Percentiles rank a stretch among this genome's conserved stretches.
phyloP scores from a whole-genome alignment of 768 basidiomycete species.

The Russula earlei region DNA sequence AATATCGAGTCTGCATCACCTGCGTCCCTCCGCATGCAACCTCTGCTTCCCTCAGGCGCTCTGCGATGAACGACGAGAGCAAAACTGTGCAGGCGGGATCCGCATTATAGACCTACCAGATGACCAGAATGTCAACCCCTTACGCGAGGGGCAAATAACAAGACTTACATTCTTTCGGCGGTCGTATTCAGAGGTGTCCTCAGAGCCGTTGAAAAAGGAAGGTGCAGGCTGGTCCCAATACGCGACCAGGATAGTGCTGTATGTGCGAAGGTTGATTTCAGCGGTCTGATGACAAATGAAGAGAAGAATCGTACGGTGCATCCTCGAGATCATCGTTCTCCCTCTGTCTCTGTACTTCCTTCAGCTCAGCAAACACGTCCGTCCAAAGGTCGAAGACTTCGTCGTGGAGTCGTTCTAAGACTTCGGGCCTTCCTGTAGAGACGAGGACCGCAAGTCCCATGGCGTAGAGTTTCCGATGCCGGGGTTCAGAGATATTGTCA shows the following conservation, averaged over 20 bases:
- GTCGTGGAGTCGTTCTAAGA: constrained; percentile 57
- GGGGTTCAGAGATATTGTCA: constrained; percentile 83
- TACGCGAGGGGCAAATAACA: background rate
- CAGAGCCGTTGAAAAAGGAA: constrained; percentile 51
- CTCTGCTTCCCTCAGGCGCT: constrained; percentile 56
- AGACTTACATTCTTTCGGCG: constrained; percentile 59
- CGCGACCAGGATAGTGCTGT: constrained; percentile 35
- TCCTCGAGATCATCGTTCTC: constrained; percentile 17
- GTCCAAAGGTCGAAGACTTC: constrained; percentile 85
- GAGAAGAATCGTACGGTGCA: constrained; percentile 2
- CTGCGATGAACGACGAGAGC: constrained; percentile 52
- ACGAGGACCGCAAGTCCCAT: constrained; percentile 75
- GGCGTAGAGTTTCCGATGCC: constrained; percentile 73
- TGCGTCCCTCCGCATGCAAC: constrained; percentile 46
- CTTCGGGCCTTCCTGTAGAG: constrained; percentile 62
- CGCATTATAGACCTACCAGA: constrained; percentile 47
- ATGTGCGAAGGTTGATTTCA: background rate
- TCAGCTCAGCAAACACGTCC: constrained; percentile 81
- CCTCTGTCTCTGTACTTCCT: constrained; percentile 43
- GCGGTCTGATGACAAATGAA: background rate
- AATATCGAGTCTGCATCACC: constrained; percentile 49
- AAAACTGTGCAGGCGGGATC: constrained; percentile 65
- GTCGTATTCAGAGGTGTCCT: constrained; percentile 66
- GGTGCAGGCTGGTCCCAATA: constrained; percentile 66
- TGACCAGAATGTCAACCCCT: background rate